A percentile compares a stretch with the other conserved stretches of the same genome.
Evolutionary conservation across 2,329 filamentous ascomycete genomes (phyloP).

Genomic region (Trichoderma brevicompactum): DNA sequence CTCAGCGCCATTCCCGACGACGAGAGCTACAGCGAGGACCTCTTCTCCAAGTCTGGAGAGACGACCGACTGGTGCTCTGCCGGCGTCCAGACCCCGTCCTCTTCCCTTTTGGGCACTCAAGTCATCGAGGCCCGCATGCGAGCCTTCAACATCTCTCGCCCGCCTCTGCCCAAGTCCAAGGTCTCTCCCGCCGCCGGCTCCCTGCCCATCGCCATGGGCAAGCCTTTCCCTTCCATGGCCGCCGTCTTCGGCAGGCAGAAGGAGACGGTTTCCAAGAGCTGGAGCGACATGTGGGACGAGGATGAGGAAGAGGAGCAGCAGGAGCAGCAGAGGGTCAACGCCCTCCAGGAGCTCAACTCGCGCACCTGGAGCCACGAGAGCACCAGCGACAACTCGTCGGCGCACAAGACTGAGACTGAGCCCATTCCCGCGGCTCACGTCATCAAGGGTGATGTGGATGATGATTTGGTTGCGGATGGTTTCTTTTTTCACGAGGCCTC

Average conservation of each 20-base stretch:
- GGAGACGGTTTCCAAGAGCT: slow-evolving; percentile 91
- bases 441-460: slow-evolving; percentile 60
- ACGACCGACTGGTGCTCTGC: slow-evolving; percentile 78
- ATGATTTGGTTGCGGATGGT: slow-evolving; percentile 68
- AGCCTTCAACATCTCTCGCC: slow-evolving; percentile 63
- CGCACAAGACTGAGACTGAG: slow-evolving; percentile 33
- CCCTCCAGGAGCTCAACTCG: slow-evolving; percentile 69
- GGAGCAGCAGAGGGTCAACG: slow-evolving; percentile 52
- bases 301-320: slow-evolving; percentile 77
- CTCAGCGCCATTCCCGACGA: slow-evolving; percentile 85
- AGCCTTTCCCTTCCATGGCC: slow-evolving; percentile 75
- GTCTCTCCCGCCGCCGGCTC: slow-evolving; percentile 68
- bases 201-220: slow-evolving; percentile 77
- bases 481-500: slow-evolving; percentile 75
- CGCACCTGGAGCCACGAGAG: slow-evolving; percentile 81
- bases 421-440: slow-evolving; percentile 34
- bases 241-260: slow-evolving; percentile 78
- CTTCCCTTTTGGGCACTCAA: slow-evolving; percentile 82
- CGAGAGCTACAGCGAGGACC: slow-evolving; percentile 78
- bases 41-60: slow-evolving; percentile 79
- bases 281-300: slow-evolving; percentile 98
- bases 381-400: slow-evolving; percentile 50
- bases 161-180: slow-evolving; percentile 43
- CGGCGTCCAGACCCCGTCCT: slow-evolving; percentile 77
- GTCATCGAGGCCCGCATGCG: slow-evolving; percentile 81